These are phyloP conservation scores for Rhizophagus sp. DNA, from an alignment of 192 early-diverging fungal species.

Conservation along the genomic window DNA sequence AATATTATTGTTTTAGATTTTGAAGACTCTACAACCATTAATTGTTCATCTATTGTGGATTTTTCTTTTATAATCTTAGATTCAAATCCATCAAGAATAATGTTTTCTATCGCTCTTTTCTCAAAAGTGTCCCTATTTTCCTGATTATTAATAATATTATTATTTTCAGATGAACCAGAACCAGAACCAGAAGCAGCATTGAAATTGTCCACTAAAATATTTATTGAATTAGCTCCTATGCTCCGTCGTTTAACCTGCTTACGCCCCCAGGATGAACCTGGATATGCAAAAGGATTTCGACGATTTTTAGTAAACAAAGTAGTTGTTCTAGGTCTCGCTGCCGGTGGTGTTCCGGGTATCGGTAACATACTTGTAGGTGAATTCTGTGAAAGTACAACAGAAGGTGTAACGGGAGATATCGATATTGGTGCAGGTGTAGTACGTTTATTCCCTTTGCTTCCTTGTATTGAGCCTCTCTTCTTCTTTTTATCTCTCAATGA, in stretches of 20 bases:
- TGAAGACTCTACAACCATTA: slow-evolving; percentile 21
- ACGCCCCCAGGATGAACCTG: slow-evolving; percentile 21
- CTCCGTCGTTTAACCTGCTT: slow-evolving; percentile 28
- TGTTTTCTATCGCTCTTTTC: slow-evolving; percentile 23
- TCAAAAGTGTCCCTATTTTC: slow-evolving; percentile 9
- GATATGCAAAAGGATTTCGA: slow-evolving; percentile 13
- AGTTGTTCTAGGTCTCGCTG: neutral
- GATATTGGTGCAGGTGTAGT: slow-evolving; percentile 15
- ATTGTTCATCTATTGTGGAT: slow-evolving; percentile 11
- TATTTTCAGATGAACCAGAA: slow-evolving; percentile 21
- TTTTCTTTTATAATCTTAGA: neutral
- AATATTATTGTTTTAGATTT: slow-evolving; percentile 29
- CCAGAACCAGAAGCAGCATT: neutral
- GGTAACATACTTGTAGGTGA: slow-evolving; percentile 19
- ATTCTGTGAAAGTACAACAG: slow-evolving; percentile 29
- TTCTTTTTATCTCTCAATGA: slow-evolving; percentile 31
- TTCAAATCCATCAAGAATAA: neutral
- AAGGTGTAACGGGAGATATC: slow-evolving; percentile 30
- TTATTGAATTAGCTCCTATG: slow-evolving; percentile 19
- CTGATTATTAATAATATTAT: slow-evolving; percentile 8
- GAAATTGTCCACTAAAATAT: slow-evolving; percentile 23
- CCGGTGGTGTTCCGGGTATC: slow-evolving; percentile 28
- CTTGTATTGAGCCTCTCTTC: slow-evolving; percentile 23
- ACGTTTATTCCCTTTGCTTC: slow-evolving; percentile 23
- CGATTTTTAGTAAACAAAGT: slow-evolving; percentile 29